A percentile compares a stretch with the other conserved stretches of the same genome.
phyloP scores from a whole-genome alignment of 768 basidiomycete species.

The Erythrobasidium yunnanense region DNA sequence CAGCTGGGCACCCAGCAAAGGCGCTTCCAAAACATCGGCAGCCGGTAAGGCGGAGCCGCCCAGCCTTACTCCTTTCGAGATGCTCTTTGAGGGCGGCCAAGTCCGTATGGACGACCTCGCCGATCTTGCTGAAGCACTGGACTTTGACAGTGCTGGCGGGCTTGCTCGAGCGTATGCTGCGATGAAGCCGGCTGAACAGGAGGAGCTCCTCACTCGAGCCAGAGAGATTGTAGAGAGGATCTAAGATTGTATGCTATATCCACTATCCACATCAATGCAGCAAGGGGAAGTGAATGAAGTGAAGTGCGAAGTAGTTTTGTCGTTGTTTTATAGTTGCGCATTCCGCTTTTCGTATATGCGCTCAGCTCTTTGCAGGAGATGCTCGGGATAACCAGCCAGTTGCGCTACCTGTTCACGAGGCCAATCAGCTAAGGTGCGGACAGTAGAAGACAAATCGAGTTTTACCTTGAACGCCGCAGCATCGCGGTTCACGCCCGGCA shows the following conservation, averaged over 20 bases:
- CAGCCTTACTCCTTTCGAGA: not conserved
- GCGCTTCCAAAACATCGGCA: not conserved
- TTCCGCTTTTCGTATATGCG: not conserved
- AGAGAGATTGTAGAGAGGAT: constrained; percentile 20
- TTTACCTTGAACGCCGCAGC: constrained; percentile 17
- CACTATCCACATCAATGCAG: too few relatives aligned
- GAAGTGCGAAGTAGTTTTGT: not conserved
- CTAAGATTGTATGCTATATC: not conserved
- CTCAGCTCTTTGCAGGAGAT: constrained; percentile 8
- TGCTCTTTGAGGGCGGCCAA: constrained; percentile 16
- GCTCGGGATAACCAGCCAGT: constrained; percentile 16
- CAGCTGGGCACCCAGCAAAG: constrained; percentile 16
- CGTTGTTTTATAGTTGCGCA: not conserved
- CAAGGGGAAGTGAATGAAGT: too few relatives aligned
- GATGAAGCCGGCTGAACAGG: not conserved
- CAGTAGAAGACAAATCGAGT: too few relatives aligned
- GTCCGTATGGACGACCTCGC: not conserved
- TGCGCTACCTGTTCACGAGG: constrained; percentile 22
- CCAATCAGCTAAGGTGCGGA: too few relatives aligned
- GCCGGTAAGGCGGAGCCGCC: not conserved
- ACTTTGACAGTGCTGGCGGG: not conserved
- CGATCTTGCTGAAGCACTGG: constrained; percentile 20
- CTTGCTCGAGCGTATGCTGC: constrained; percentile 7
- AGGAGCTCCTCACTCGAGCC: not conserved
- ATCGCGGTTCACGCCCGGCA: constrained; percentile 18